A percentile compares a stretch with the other conserved stretches of the same genome.
Evolutionary conservation across 1,284 basidiomycete species (phyloP).

Genomic region (Ganoderma sp.): DNA sequence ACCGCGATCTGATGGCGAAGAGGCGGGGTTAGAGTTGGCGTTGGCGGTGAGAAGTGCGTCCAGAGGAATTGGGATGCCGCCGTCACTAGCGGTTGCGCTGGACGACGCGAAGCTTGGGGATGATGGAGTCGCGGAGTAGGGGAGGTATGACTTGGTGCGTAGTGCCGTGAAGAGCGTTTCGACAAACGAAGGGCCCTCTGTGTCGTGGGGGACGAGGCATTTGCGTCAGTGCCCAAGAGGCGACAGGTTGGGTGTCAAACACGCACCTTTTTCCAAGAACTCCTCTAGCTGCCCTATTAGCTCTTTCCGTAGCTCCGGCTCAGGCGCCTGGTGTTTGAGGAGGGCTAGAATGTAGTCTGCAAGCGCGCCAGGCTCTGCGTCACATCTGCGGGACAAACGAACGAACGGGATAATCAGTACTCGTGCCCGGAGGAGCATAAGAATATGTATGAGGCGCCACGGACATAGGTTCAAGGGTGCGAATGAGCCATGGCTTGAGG

Average conservation of each 20-base stretch:
- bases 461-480: conserved; percentile 86
- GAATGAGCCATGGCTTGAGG: conserved; percentile 83
- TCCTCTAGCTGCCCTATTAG: conserved; percentile 83
- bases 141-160: conserved; percentile 81
- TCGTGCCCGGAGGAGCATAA: conserved; percentile 13
- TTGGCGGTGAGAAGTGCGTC: conserved; percentile 62
- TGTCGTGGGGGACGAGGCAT: conserved; percentile 4
- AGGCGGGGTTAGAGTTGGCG: conserved; percentile 45
- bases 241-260: conserved; percentile 15
- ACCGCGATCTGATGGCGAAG: conserved; percentile 54
- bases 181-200: conserved; percentile 82
- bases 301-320: conserved; percentile 83
- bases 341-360: conserved; percentile 96
- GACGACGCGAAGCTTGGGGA: conserved; percentile 44
- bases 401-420: conserved; percentile 14
- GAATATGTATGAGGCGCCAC: conserved; percentile 36
- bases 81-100: conserved; percentile 45
- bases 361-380: conserved; percentile 93
- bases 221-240: conserved; percentile 4
- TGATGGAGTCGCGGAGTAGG: conserved; percentile 55
- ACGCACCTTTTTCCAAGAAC: conserved; percentile 87
- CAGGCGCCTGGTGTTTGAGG: conserved; percentile 86
- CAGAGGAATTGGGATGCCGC: conserved; percentile 79
- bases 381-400: conserved; percentile 67
- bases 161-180: conserved; percentile 84